Evolutionary conservation across 371 early-diverging fungal genomes (phyloP), one percentile per base, ranked within the genome.

Genomic region (Mucor irregularis): DNA sequence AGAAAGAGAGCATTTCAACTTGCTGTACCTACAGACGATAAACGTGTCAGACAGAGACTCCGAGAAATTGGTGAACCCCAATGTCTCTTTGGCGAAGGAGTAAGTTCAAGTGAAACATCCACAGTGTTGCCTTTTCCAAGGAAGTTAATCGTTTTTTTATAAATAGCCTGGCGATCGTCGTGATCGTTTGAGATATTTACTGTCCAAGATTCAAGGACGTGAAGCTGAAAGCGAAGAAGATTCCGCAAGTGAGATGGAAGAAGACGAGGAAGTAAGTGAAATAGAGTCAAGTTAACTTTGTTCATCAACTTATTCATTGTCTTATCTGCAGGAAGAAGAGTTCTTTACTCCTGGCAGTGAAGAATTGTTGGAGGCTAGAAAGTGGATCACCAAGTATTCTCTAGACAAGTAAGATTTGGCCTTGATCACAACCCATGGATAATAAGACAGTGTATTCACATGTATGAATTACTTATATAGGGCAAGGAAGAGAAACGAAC

Each of bases 1-100:
- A 85, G 87, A 61, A 85, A 87, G 58, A 67, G 90, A 5, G 94
- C 94, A 0, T 76, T 90, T 30, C 68, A 81, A 26, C 61, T 97
- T 5, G 94, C 92, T 5, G 92, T 97, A 0, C 98, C 98, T 6
- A 98, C 98, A 3, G 93, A 94, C 48, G 98, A 98, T 70, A 64
- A 64, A 10, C 79, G 86, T 46, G 97, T 98, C 21, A 72, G 91
- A 17, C 76, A 74, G 30, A 71, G 81, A 49, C 78, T 98, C 42
- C 78, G 93, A 45, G 89, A 92, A 31, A 71, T 89, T 33, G 85
- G 82, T 2, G 90, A 95, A 49, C 98, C 98, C 0, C 85, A 90
- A 49, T 93, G 93, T 56, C 73, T 95, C 2, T 97, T 97, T 66
- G 97, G 89, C 37, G 98, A 97, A 85, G 95, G 93, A 34, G 94